Conservation (phyloP, 257 asterid species). For the Scutellaria minor region DNA sequence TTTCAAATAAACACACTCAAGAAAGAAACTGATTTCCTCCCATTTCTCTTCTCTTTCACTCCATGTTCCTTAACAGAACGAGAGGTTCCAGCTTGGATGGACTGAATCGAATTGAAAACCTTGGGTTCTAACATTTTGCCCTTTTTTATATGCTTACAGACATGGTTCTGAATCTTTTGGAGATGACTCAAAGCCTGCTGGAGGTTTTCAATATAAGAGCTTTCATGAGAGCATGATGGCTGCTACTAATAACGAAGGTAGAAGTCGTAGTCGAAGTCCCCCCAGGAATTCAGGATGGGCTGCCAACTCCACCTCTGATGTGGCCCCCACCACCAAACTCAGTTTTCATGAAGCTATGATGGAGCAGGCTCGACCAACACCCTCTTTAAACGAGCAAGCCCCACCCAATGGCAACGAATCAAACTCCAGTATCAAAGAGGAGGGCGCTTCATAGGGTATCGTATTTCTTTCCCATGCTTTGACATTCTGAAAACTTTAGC, state of each 20-base stretch:
- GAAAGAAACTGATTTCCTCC: too few relatives aligned
- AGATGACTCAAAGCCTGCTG: slow-evolving; percentile 38
- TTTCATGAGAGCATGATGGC: slow-evolving; percentile 58
- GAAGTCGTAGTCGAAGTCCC: slow-evolving; percentile 44
- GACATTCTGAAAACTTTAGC: slow-evolving; percentile 7
- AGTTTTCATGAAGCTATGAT: slow-evolving; percentile 72
- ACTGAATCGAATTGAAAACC: too few relatives aligned
- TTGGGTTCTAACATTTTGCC: not conserved
- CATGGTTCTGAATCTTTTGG: slow-evolving; percentile 48
- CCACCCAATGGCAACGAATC: slow-evolving; percentile 17
- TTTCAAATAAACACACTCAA: too few relatives aligned
- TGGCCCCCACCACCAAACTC: slow-evolving; percentile 36
- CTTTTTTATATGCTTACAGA: slow-evolving; percentile 37
- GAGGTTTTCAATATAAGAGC: slow-evolving; percentile 53
- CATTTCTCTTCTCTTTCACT: too few relatives aligned
- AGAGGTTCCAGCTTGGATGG: too few relatives aligned
- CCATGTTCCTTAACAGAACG: too few relatives aligned
- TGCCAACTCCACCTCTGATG: slow-evolving; percentile 48
- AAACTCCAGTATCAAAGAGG: not conserved
- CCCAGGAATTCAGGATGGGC: slow-evolving; percentile 52
- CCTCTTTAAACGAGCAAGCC: not conserved
- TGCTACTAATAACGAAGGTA: slow-evolving; percentile 42
- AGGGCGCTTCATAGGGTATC: too few relatives aligned
- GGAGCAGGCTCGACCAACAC: slow-evolving; percentile 32
- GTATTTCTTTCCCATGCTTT: not conserved